Evolutionary conservation across 2,329 filamentous ascomycete genomes (phyloP), one percentile per base, ranked within the genome.

Genomic region (Tetracladium maxilliforme): DNA sequence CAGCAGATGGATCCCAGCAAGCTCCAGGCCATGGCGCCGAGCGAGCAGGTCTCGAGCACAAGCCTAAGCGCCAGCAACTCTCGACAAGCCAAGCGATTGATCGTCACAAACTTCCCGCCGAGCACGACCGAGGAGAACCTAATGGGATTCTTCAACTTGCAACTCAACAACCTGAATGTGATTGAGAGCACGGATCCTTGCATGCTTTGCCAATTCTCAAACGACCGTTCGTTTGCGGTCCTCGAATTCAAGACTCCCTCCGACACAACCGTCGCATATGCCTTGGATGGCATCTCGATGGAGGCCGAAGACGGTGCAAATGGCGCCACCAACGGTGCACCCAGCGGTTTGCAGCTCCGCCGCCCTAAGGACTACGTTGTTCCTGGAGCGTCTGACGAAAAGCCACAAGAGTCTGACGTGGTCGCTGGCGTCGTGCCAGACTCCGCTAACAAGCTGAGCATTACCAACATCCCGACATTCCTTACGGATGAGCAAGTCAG

Each of bases 281-380:
- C 90, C 1, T 58, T 95, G 27, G 84, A 95, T 39, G 86, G 87
- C 16, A 84, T 90, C 32, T 66, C 69, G 7, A 94, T 95, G 80
- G 78, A 82, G 33, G 70, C 79, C 4, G 69, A 73, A 26, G 70
- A 78, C 36, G 52, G 58, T 27, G 63, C 61, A 16, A 67, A 71
- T 26, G 68, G 61, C 16, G 47, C 55, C 8, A 57, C 56, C 4
- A 57, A 60, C 36, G 60, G 56, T 13, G 52, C 53, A 25, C 39
- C 48, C 3, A 47, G 54, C 23, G 77, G 78, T 6, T 61, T 95
- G 19, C 64, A 72, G 18, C 83, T 95, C 38, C 73, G 74, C 34
- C 71, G 90, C 22, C 92, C 92, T 21, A 94, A 92, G 55, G 90
- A 98, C 49, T 98, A 95, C 51, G 93, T 95, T 39, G 84, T 92